These are phyloP conservation scores for Suillus tomentosus DNA, from an alignment of 768 basidiomycete genomes.

Conservation along the genomic window DNA sequence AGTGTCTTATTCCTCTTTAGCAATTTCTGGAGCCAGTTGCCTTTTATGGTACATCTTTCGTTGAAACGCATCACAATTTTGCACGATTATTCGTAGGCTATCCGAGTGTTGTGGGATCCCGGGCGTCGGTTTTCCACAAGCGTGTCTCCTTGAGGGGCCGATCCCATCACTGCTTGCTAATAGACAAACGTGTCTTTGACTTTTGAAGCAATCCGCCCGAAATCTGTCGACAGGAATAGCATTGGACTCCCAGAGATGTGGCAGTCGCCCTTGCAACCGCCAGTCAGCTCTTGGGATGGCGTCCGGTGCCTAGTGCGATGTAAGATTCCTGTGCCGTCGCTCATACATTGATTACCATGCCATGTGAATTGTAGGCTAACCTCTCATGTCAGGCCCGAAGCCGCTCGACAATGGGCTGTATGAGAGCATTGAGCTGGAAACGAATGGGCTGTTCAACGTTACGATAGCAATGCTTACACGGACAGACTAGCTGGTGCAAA, in stretches of 20 bases:
- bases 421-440: conserved; percentile 1
- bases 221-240: conserved; percentile 18
- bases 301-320: conserved; percentile 6
- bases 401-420: neutral
- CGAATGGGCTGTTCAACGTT: neutral
- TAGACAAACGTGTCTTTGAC: conserved; percentile 18
- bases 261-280: conserved; percentile 12
- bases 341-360: conserved; percentile 3
- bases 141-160: conserved; percentile 16
- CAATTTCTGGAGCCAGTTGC: neutral
- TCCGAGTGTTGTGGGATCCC: conserved; percentile 12
- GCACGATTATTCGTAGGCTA: conserved; percentile 8
- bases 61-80: neutral
- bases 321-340: neutral
- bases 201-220: conserved; percentile 6
- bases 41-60: neutral
- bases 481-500: neutral
- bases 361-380: conserved; percentile 16
- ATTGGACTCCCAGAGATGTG: conserved; percentile 14
- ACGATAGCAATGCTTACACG: conserved; percentile 5
- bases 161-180: conserved; percentile 13
- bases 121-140: conserved; percentile 20
- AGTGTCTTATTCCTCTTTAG: conserved; percentile 9
- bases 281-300: conserved; percentile 7
- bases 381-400: conserved; percentile 17